These are phyloP conservation scores for Claviceps quebecensis DNA, from an alignment of 2,329 filamentous ascomycete genomes.

Conservation along the genomic window DNA sequence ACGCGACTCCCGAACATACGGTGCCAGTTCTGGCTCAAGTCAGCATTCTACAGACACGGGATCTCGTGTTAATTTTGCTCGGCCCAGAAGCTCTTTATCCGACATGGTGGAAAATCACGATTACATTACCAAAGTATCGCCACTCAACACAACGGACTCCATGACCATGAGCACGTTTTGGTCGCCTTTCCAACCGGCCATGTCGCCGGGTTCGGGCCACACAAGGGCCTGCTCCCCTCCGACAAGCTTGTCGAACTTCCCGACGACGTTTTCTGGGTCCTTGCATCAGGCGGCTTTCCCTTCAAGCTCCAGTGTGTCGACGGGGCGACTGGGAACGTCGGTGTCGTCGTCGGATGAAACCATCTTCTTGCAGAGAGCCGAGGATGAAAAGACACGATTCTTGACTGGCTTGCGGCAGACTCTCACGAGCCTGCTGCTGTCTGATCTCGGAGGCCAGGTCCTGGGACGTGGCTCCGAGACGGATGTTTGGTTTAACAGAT, in stretches of 20 bases:
- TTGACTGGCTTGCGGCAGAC: slow-evolving; percentile 63
- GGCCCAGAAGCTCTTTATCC: slow-evolving; percentile 41
- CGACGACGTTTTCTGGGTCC: slow-evolving; percentile 32
- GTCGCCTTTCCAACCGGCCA: slow-evolving; percentile 67
- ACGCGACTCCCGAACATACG: slow-evolving; percentile 30
- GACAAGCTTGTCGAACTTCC: slow-evolving; percentile 45
- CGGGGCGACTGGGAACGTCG: slow-evolving; percentile 48
- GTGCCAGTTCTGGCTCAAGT: slow-evolving; percentile 45
- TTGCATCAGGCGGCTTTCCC: slow-evolving; percentile 27
- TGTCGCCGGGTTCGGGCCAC: slow-evolving; percentile 46
- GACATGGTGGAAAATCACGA: slow-evolving; percentile 59
- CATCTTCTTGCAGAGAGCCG: slow-evolving; percentile 43
- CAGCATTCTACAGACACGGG: slow-evolving; percentile 55
- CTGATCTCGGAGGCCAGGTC: slow-evolving; percentile 75
- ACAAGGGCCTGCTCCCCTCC: slow-evolving; percentile 48
- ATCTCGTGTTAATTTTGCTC: slow-evolving; percentile 45
- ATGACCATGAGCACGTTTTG: slow-evolving; percentile 61
- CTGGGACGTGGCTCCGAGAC: slow-evolving; percentile 88
- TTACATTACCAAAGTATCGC: slow-evolving; percentile 55
- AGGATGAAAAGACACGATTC: slow-evolving; percentile 65
- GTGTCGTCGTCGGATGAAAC: slow-evolving; percentile 57
- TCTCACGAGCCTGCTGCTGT: slow-evolving; percentile 71
- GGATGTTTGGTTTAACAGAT: slow-evolving; percentile 66
- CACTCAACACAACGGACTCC: slow-evolving; percentile 55
- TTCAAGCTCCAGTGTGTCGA: slow-evolving; percentile 32